Conservation (phyloP, 2,329 filamentous ascomycete species). For the Clathrospora elynae region DNA sequence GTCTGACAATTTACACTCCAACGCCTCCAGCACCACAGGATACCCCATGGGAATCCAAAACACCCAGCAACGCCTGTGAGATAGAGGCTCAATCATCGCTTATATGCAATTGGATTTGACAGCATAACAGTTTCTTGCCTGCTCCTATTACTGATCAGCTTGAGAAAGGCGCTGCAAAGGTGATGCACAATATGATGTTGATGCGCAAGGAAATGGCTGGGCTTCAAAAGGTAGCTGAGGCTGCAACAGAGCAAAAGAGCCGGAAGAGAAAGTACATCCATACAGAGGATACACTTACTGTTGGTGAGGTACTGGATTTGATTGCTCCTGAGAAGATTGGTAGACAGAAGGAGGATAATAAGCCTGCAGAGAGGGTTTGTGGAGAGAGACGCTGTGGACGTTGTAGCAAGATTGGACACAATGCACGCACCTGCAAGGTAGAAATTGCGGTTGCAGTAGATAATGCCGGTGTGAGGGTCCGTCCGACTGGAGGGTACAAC, state of each 20-base stretch:
- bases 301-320: background rate
- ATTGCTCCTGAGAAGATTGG: background rate
- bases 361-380: no score
- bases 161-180: conserved; percentile 11
- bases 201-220: background rate
- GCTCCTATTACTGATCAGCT: conserved; percentile 10
- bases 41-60: conserved; percentile 11
- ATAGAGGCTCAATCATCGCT: conserved; percentile 13
- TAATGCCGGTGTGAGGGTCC: no score
- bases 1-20: conserved; percentile 17
- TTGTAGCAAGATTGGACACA: no score
- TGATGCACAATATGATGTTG: conserved; percentile 12
- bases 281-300: background rate
- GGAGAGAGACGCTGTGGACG: no score
- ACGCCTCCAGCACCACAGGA: conserved; percentile 5
- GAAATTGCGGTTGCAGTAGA: no score
- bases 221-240: background rate
- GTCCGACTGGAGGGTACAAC: no score
- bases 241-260: background rate
- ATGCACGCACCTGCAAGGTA: no score
- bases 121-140: conserved; percentile 8
- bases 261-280: background rate
- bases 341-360: no score
- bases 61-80: conserved; percentile 15
- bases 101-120: conserved; percentile 10